Evolutionary conservation across 2,329 filamentous ascomycete species (phyloP).

Genomic region (Thyridium curvatum): DNA sequence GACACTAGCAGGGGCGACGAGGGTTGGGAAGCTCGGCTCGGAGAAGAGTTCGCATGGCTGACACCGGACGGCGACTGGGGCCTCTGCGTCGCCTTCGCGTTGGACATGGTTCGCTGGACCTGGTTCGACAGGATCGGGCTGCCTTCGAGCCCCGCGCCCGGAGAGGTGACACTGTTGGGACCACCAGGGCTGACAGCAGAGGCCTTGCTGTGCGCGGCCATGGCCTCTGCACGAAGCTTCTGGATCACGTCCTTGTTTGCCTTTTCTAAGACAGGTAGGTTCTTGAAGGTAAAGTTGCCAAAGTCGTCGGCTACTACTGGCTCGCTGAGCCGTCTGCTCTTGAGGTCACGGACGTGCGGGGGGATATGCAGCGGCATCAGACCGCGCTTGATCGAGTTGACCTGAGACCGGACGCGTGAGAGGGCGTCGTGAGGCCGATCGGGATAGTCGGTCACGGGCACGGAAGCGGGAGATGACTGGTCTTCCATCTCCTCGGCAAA

Average conservation of each 20-base stretch:
- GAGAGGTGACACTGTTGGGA: conserved; percentile 41
- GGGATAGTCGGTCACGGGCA: conserved; percentile 64
- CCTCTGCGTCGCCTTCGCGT: conserved; percentile 69
- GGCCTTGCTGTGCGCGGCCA: conserved; percentile 59
- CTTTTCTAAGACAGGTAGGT: conserved; percentile 90
- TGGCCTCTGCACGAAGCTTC: conserved; percentile 84
- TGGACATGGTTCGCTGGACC: conserved; percentile 75
- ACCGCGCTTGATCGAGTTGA: conserved; percentile 81
- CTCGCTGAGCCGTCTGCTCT: conserved; percentile 83
- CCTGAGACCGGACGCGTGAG: conserved; percentile 80
- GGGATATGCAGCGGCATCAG: conserved; percentile 95
- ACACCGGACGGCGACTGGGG: conserved; percentile 81
- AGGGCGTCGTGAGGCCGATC: conserved; percentile 93
- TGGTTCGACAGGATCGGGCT: conserved; percentile 78
- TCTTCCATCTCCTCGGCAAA: conserved; percentile 96
- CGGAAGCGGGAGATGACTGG: conserved; percentile 67
- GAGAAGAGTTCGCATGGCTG: conserved; percentile 77
- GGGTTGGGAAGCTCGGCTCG: conserved; percentile 71
- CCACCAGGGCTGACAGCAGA: conserved; percentile 37
- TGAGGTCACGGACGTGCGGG: conserved; percentile 86
- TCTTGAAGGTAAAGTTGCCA: conserved; percentile 95
- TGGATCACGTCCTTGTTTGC: conserved; percentile 99
- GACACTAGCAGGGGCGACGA: conserved; percentile 93
- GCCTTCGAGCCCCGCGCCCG: conserved; percentile 69
- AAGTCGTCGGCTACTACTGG: conserved; percentile 88